Conservation (phyloP, 2,329 filamentous ascomycete species). For the Hymenoscyphus linearis region DNA sequence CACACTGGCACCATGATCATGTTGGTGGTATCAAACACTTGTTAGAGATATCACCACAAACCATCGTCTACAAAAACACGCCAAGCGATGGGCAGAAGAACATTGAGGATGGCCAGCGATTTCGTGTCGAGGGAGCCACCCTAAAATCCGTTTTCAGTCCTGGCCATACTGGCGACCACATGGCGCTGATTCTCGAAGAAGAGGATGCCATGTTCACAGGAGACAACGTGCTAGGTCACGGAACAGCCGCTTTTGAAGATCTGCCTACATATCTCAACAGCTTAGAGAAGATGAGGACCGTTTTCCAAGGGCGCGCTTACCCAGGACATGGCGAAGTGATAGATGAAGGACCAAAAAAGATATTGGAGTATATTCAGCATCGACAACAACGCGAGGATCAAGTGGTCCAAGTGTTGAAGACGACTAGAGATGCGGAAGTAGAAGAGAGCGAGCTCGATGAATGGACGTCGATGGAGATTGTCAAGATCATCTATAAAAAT, state of each 20-base stretch:
- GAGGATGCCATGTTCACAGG: conserved; percentile 82
- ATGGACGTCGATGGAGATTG: conserved; percentile 74
- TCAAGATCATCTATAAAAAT: conserved; percentile 80
- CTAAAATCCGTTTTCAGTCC: conserved; percentile 62
- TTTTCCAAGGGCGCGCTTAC: conserved; percentile 68
- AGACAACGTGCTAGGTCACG: conserved; percentile 83
- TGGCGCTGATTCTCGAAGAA: conserved; percentile 70
- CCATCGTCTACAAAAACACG: conserved; percentile 60
- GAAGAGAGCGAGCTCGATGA: conserved; percentile 29
- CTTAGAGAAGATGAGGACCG: conserved; percentile 61
- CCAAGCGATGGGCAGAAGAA: conserved; percentile 47
- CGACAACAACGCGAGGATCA: conserved; percentile 74
- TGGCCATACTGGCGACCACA: conserved; percentile 79
- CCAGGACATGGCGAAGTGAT: conserved; percentile 84
- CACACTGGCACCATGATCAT: conserved; percentile 92
- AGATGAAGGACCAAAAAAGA: conserved; percentile 63
- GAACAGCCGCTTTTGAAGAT: conserved; percentile 80
- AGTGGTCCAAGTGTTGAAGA: conserved; percentile 59
- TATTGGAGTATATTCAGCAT: conserved; percentile 80
- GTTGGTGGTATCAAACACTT: conserved; percentile 70
- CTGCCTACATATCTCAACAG: conserved; percentile 63
- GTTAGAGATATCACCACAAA: conserved; percentile 55
- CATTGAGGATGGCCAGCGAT: conserved; percentile 51
- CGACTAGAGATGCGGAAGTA: conserved; percentile 30
- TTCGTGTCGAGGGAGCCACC: conserved; percentile 55